Conservation (phyloP, 345 rosid genomes). For the Brassica rapa region DNA sequence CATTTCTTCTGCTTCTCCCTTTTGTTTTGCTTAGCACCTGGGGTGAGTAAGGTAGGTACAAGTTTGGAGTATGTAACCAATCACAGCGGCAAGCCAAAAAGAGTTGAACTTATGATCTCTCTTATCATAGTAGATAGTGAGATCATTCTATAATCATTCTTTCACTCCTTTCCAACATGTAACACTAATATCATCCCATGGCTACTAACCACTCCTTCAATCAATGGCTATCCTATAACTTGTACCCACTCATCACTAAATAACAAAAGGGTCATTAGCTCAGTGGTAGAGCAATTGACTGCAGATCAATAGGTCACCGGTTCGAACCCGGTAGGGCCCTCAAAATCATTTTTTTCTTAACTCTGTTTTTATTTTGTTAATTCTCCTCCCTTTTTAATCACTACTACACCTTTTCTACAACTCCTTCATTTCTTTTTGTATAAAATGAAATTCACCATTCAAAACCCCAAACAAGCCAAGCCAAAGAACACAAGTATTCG, state of each 20-base stretch:
- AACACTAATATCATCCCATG: background rate
- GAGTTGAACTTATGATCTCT: background rate
- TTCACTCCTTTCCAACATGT: background rate
- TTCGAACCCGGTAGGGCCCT: slow-evolving; percentile 50
- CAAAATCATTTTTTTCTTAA: background rate
- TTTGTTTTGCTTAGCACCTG: slow-evolving; percentile 66
- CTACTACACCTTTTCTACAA: background rate
- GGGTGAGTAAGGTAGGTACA: slow-evolving; percentile 13
- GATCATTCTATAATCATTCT: background rate
- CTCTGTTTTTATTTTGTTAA: background rate
- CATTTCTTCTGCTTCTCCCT: slow-evolving; percentile 7
- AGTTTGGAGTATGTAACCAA: background rate
- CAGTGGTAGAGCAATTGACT: slow-evolving; percentile 81
- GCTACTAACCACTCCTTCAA: background rate
- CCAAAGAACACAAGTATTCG: background rate
- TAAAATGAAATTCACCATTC: background rate
- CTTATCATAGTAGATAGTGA: no score
- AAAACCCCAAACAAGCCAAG: slow-evolving; percentile 6
- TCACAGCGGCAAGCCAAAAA: background rate
- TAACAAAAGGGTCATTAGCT: slow-evolving; percentile 59
- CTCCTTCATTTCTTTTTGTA: slow-evolving; percentile 7
- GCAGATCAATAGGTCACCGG: slow-evolving; percentile 77
- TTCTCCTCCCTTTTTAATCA: background rate
- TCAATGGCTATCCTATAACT: background rate
- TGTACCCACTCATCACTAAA: background rate